Evolutionary conservation across 2,329 filamentous ascomycete species (phyloP).

Genomic region (Fusarium citri): DNA sequence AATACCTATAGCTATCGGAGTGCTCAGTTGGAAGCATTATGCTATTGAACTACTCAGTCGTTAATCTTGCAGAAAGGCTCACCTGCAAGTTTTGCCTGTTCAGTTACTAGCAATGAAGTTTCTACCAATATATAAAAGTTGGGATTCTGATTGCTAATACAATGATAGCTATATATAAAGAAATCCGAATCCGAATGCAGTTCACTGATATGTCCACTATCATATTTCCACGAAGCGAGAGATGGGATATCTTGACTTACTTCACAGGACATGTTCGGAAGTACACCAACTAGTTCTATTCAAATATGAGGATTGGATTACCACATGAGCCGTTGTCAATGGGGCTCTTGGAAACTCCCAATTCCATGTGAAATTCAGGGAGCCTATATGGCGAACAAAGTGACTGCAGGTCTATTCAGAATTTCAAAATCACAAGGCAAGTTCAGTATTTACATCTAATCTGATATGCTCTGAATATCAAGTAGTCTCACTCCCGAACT

Average conservation of each 20-base stretch:
- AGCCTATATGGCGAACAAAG: neutral
- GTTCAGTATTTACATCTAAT: neutral
- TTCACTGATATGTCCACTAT: neutral
- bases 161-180: neutral
- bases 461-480: neutral
- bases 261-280: neutral
- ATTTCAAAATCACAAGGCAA: neutral
- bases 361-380: neutral
- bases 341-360: neutral
- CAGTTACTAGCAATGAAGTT: neutral
- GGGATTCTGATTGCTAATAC: neutral
- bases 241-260: neutral
- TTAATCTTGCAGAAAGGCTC: neutral
- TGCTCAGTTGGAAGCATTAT: neutral
- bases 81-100: neutral
- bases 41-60: neutral
- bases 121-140: neutral
- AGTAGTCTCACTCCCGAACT: neutral
- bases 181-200: accelerated
- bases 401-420: neutral
- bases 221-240: neutral
- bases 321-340: accelerated
- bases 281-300: neutral
- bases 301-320: neutral
- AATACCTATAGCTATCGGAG: neutral